Percentiles rank a stretch among this genome's conserved stretches.
phyloP scores from a whole-genome alignment of 1,284 basidiomycete species.

The Melampsora americana region DNA sequence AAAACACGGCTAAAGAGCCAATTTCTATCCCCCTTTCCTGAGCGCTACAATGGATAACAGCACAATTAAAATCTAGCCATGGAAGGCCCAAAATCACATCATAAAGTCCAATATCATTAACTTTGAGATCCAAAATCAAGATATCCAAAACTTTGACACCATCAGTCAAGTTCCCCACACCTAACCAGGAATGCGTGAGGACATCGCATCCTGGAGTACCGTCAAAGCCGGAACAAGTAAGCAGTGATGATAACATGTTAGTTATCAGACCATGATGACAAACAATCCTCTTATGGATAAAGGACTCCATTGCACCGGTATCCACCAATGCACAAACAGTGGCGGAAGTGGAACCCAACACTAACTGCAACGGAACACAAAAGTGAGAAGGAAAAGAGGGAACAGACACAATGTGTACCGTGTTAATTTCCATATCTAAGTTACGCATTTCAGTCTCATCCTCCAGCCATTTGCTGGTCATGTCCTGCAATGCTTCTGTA shows the following conservation, averaged over 20 bases:
- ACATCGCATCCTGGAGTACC: constrained; percentile 1
- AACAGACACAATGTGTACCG: background rate
- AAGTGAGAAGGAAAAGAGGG: background rate
- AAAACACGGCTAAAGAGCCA: too few species aligned
- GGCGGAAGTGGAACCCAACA: background rate
- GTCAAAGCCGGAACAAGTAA: constrained; percentile 17
- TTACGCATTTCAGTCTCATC: too few species aligned
- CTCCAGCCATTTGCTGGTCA: too few species aligned
- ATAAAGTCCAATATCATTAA: background rate
- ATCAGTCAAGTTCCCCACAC: background rate
- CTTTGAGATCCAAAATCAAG: background rate
- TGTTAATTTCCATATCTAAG: background rate
- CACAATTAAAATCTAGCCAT: background rate
- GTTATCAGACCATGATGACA: background rate
- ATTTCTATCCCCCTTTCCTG: too few species aligned
- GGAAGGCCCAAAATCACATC: constrained; percentile 13
- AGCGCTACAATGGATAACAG: background rate
- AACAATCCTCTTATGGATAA: background rate
- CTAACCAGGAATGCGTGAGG: background rate
- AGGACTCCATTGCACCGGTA: background rate
- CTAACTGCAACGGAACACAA: background rate
- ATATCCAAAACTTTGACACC: background rate
- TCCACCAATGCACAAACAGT: background rate
- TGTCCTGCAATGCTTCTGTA: too few species aligned
- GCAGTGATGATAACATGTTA: background rate